These are phyloP conservation scores for Gossypium arboreum DNA, from an alignment of 345 rosid genomes.

Conservation along the genomic window DNA sequence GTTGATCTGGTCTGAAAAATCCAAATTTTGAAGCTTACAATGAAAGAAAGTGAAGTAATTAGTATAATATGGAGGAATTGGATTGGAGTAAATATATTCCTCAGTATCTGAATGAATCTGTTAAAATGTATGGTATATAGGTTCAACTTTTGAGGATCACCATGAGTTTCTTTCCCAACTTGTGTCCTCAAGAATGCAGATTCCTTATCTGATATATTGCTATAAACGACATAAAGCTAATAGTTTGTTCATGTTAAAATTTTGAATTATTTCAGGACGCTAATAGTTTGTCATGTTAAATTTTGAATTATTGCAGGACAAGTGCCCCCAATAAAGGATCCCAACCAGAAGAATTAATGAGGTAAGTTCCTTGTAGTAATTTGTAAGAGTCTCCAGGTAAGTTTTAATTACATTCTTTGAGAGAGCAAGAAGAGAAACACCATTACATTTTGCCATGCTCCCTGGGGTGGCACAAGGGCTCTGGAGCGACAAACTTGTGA, in stretches of 20 bases:
- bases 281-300: conserved; percentile 11
- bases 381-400: background rate
- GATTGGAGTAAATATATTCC: background rate
- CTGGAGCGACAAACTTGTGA: background rate
- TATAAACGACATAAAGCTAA: background rate
- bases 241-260: conserved; percentile 14
- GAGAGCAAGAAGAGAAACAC: background rate
- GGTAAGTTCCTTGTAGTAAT: conserved; percentile 38
- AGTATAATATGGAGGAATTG: background rate
- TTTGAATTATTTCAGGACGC: background rate
- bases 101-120: background rate
- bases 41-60: background rate
- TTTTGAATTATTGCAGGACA: conserved; percentile 36
- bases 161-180: background rate
- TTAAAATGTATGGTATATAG: conserved; percentile 1
- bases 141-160: background rate
- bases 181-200: background rate
- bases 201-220: background rate
- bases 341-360: conserved; percentile 61
- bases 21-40: background rate
- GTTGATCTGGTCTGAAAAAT: background rate
- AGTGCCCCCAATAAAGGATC: conserved; percentile 31
- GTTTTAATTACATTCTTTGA: background rate
- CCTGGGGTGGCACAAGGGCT: background rate
- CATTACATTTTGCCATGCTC: background rate